Conservation (phyloP, 495 filamentous ascomycete genomes). For the Lasiosphaeris hirsuta region DNA sequence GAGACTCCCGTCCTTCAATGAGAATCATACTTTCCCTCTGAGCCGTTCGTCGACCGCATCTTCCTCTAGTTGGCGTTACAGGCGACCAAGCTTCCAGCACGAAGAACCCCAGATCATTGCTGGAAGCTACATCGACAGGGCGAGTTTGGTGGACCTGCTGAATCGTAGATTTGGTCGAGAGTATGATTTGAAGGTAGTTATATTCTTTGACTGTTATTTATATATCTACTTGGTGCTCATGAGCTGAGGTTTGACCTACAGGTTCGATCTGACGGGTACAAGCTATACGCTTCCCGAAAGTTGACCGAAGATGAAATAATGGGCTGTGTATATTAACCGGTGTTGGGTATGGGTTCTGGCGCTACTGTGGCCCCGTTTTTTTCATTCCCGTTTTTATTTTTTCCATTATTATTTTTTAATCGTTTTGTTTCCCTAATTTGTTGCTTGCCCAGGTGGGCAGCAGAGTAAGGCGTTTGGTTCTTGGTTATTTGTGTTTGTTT, state of each 20-base stretch:
- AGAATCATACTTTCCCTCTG: not conserved
- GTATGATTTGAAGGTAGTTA: not conserved
- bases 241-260: not conserved
- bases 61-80: not conserved
- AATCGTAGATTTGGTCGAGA: not conserved
- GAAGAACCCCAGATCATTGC: not conserved
- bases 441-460: too few species aligned
- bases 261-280: constrained; percentile 2
- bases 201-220: not conserved
- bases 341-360: too few species aligned
- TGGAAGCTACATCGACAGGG: not conserved
- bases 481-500: too few species aligned
- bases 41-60: not conserved
- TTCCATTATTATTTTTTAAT: too few species aligned
- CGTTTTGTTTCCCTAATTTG: too few species aligned
- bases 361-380: too few species aligned
- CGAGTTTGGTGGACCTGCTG: not conserved
- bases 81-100: not conserved
- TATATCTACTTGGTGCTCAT: not conserved
- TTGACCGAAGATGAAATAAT: not conserved
- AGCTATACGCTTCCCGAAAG: not conserved
- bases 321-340: not conserved
- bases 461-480: too few species aligned
- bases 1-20: not conserved
- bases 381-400: too few species aligned